Conservation (phyloP, 208 protist species). For the Acanthamoeba royreba region DNA sequence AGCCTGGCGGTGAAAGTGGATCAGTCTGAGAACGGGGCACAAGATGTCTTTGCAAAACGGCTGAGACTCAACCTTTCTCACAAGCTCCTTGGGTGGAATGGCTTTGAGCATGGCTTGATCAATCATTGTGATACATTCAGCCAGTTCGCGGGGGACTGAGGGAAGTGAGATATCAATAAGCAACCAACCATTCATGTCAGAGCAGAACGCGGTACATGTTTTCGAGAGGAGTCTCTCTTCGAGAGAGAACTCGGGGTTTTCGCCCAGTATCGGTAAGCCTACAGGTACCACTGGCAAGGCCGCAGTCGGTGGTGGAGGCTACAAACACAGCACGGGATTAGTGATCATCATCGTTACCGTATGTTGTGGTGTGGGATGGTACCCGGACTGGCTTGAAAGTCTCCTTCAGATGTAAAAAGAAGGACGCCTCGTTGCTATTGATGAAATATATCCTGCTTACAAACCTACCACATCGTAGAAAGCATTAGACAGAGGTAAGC, state of each 20-base stretch:
- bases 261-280: not conserved
- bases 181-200: not conserved
- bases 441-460: not conserved
- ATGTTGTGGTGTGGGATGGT: not conserved
- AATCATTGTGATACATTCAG: not conserved
- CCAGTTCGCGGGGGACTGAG: not conserved
- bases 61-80: not conserved
- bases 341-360: not conserved
- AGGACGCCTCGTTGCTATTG: not conserved
- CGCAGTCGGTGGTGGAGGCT: not conserved
- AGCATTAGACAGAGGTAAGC: not conserved
- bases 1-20: too few relatives aligned
- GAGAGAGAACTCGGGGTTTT: not conserved
- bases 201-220: not conserved
- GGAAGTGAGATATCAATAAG: not conserved
- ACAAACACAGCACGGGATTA: not conserved
- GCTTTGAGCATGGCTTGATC: conserved; percentile 2
- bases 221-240: not conserved
- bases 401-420: not conserved
- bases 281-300: not conserved
- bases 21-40: too few relatives aligned
- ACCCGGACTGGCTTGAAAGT: not conserved
- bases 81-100: not conserved
- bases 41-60: not conserved
- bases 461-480: not conserved